Percentiles rank a stretch among this genome's conserved stretches.
phyloP scores from a whole-genome alignment of 352 stramenopile species.

The Globisporangium takayamanum region DNA sequence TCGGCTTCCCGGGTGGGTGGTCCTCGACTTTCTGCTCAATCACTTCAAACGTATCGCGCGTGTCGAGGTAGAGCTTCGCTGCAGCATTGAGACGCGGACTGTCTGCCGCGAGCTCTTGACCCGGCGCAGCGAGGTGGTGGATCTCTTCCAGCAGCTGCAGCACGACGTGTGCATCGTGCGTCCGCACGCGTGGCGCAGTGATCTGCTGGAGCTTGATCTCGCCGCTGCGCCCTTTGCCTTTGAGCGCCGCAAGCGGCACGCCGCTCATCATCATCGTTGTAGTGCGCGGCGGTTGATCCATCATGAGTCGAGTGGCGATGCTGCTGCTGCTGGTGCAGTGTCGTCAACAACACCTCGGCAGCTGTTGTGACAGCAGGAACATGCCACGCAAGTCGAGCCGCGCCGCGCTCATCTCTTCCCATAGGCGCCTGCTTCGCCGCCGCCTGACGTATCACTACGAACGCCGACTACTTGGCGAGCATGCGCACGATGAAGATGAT shows the following conservation, averaged over 20 bases:
- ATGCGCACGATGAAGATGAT: no score
- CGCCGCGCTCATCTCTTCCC: no score
- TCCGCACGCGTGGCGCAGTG: not conserved
- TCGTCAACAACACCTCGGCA: no score
- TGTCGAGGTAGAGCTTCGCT: conserved; percentile 71
- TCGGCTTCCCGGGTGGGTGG: conserved; percentile 31
- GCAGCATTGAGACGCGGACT: conserved; percentile 46
- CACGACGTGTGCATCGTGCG: conserved; percentile 50
- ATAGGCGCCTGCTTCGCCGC: no score
- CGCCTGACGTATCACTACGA: no score
- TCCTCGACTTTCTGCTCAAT: conserved; percentile 53
- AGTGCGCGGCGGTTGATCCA: not conserved
- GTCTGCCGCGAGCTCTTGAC: conserved; percentile 19
- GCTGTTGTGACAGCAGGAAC: no score
- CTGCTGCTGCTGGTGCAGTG: no score
- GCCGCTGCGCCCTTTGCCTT: not conserved
- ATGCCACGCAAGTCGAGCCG: no score
- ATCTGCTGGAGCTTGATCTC: conserved; percentile 2
- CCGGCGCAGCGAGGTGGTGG: conserved; percentile 26
- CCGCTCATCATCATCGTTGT: conserved; percentile 6
- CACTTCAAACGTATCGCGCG: conserved; percentile 62
- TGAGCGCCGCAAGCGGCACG: conserved; percentile 4
- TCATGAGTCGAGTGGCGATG: no score
- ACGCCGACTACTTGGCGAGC: no score
- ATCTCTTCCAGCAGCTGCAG: conserved; percentile 73